Conservation (phyloP, 1,139 yeast genomes). For the Suhomyces taliae region DNA sequence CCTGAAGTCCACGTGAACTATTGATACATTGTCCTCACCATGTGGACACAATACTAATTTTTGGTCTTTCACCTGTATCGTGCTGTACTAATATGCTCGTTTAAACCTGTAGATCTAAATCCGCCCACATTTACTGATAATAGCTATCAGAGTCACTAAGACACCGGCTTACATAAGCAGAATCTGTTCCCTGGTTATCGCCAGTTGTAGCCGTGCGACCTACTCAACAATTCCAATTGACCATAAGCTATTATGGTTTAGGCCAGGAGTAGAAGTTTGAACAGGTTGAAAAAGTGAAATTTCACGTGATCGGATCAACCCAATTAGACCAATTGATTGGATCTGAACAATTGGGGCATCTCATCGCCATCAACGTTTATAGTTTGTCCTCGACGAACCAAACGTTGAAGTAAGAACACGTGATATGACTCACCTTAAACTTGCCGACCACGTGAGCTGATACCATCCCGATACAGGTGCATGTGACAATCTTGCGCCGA, state of each 20-base stretch:
- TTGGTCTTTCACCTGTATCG: too few species aligned
- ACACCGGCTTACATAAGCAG: not conserved
- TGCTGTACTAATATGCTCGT: too few species aligned
- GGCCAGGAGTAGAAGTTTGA: too few species aligned
- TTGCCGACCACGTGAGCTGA: conserved; percentile 3
- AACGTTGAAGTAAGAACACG: not conserved
- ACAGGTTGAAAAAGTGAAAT: not conserved
- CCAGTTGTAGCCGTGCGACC: not conserved
- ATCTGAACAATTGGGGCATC: too few species aligned
- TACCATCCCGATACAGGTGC: conserved; percentile 5
- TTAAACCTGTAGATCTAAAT: too few species aligned
- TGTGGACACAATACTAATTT: too few species aligned
- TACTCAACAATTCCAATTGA: not conserved
- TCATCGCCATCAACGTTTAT: too few species aligned
- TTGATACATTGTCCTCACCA: too few species aligned
- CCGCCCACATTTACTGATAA: too few species aligned
- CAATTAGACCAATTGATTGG: too few species aligned
- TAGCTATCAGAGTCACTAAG: not conserved
- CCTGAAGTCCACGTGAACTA: too few species aligned
- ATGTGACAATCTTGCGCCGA: not conserved
- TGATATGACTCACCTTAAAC: not conserved
- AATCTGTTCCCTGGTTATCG: not conserved
- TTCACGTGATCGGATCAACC: not conserved
- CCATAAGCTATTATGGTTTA: too few species aligned
- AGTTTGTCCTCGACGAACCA: not conserved